Base-by-base conservation (phyloP, 2,329 filamentous ascomycete species). In the Fusarium graminum region DNA sequence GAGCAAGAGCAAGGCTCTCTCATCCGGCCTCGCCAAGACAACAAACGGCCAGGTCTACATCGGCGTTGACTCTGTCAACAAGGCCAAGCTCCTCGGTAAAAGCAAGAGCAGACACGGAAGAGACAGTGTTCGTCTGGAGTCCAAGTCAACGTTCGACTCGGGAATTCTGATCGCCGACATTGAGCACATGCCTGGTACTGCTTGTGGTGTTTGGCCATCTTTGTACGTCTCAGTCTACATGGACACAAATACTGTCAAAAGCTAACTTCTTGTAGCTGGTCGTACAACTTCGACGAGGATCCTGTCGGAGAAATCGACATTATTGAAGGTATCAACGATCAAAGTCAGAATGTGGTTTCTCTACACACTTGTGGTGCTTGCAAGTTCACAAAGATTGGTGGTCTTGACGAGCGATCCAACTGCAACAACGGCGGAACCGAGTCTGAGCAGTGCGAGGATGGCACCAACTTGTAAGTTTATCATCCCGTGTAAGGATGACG, bases 301-400 rank as follows among this genome's bases (percentile, higher is more conserved):
- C 67, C 65, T 0, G 61, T 68, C 1, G 90, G 90, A 50, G 90
- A 92, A 77, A 89, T 92, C 69, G 90, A 92, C 73, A 89, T 92
- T 67, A 87, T 92, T 63, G 90, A 92, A 77, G 89, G 89, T 28
- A 88, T 92, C 67, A 90, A 91, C 77, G 76, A 80, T 30, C 81
- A 85, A 59, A 73, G 77, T 5, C 79, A 80, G 50, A 86, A 90
- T 74, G 78, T 81, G 19, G 82, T 92, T 76, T 87, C 89, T 17
- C 80, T 93, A 29, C 87, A 91, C 79, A 91, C 90, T 1, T 77
- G 77, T 4, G 83, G 82, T 39, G 76, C 80, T 8, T 79, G 83
- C 52, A 73, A 77, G 3, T 81, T 82, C 50, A 77, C 77, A 6
- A 74, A 81, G 7, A 77, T 83, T 12, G 82, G 81, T 3, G 71